These are phyloP conservation scores for Tardiomyces digboiensis DNA, from an alignment of 1,139 yeast species.

Conservation along the genomic window DNA sequence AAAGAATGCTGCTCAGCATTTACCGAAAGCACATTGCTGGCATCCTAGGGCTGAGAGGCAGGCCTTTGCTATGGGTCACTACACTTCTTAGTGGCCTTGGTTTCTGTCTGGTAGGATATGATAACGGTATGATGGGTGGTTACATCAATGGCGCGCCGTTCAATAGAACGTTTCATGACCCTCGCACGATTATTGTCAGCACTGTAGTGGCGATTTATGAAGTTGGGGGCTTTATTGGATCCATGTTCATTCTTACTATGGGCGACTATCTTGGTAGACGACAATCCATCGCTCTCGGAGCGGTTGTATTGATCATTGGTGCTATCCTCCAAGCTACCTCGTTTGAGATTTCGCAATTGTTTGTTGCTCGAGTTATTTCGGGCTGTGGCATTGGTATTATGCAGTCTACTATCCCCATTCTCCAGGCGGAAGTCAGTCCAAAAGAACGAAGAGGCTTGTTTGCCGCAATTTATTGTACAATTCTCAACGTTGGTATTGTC, in stretches of 20 bases:
- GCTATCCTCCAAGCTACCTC: not conserved
- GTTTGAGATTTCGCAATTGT: not conserved
- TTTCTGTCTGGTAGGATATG: slow-evolving; percentile 51
- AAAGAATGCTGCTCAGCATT: no score
- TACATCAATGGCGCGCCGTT: slow-evolving; percentile 35
- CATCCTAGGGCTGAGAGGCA: no score
- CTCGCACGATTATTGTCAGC: not conserved
- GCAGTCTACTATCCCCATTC: not conserved
- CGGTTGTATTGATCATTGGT: not conserved
- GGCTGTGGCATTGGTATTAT: not conserved
- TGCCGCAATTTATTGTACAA: not conserved
- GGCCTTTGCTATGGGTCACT: no score
- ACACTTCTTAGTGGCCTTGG: no score
- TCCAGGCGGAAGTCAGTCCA: not conserved
- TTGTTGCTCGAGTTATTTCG: not conserved
- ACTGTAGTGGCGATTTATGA: not conserved
- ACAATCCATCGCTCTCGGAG: not conserved
- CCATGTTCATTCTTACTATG: not conserved
- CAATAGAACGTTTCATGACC: not conserved
- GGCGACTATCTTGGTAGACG: not conserved
- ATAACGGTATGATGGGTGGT: slow-evolving; percentile 54
- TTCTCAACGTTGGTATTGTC: not conserved
- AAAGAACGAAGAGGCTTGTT: not conserved
- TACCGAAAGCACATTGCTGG: no score
- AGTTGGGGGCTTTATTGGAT: not conserved